A percentile compares a stretch with the other conserved stretches of the same genome.
phyloP scores from a whole-genome alignment of 768 basidiomycete genomes.

The Termitomyces bulborhizus region DNA sequence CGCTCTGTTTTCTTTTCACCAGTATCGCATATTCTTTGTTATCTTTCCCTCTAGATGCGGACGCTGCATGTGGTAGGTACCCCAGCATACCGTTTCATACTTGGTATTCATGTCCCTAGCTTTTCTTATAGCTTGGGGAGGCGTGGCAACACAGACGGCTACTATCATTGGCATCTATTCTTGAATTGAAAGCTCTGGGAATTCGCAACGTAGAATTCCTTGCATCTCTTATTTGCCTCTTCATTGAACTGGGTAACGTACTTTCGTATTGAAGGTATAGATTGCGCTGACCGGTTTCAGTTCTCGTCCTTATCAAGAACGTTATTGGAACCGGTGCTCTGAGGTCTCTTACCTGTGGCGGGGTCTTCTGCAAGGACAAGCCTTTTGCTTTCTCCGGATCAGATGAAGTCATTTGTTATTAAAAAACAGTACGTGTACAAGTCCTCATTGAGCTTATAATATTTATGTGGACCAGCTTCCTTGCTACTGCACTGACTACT shows the following conservation, averaged over 20 bases:
- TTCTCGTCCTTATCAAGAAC: slow-evolving; percentile 11
- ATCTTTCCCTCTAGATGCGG: slow-evolving; percentile 3
- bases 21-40: slow-evolving; percentile 13
- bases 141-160: slow-evolving; percentile 14
- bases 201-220: slow-evolving; percentile 7
- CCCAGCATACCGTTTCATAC: background rate
- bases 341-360: background rate
- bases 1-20: slow-evolving; percentile 11
- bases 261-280: too few relatives aligned
- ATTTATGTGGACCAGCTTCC: background rate
- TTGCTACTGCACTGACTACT: slow-evolving; percentile 10
- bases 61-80: slow-evolving; percentile 5
- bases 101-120: background rate
- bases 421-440: slow-evolving; percentile 12
- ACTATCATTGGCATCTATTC: slow-evolving; percentile 6
- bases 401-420: slow-evolving; percentile 7
- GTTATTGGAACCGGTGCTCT: slow-evolving; percentile 8
- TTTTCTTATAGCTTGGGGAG: slow-evolving; percentile 13
- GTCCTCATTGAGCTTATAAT: background rate
- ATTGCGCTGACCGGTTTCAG: background rate
- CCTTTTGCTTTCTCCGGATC: background rate
- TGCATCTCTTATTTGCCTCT: slow-evolving; percentile 1
- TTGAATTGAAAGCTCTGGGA: slow-evolving; percentile 10
- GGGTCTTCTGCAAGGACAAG: background rate
- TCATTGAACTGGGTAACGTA: slow-evolving; percentile 7